Evolutionary conservation across 2,329 filamentous ascomycete genomes (phyloP), one percentile per base, ranked within the genome.

Genomic region (Scedosporium apiospermum): DNA sequence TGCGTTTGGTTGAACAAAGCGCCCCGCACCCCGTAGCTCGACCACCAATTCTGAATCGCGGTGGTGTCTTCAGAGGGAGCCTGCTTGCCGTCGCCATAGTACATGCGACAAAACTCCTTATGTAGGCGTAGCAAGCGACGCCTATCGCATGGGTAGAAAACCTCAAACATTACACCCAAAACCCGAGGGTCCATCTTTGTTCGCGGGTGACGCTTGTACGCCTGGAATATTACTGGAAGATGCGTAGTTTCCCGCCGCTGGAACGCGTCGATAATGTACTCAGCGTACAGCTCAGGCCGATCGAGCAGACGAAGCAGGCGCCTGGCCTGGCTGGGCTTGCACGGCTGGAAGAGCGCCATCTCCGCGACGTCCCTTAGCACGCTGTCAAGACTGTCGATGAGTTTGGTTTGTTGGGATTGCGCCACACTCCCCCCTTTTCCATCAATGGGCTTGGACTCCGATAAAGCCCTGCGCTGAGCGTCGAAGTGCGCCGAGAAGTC

Each of bases 31-130:
- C n/a, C 60, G 30, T 61, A 61, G n/a, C 41, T 42, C 10, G 27
- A 16, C 60, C 60, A 61, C 60, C 60, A 61, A 30, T 42, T 30
- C 7, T 34, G 60, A 16, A 61, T 21, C 16, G n/a, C 34, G n/a
- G 59, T 3, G n/a, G 34, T 26, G 16, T 51, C 44, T 23, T 34
- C 6, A 21, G 42, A 23, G n/a, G 59, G 10, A 16, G 9, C 18
- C 18, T 59, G 10, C 18, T 44, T 44, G 23, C 12, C 38, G 23
- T 23, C 16, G 9, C 26, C 26, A 18, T 61, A 61, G 49, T 61
- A 26, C 49, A 57, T 2, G 18, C 34, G 26, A 38, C 60, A 61
- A 49, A 61, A 61, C 3, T 26, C n/a, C 9, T 16, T 23, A 42
- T 61, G 60, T 27, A 61, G 16, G 10, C 21, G 27, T 30, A 61